Base-by-base conservation (phyloP, 495 filamentous ascomycete genomes). In the Penicillium arizonense region DNA sequence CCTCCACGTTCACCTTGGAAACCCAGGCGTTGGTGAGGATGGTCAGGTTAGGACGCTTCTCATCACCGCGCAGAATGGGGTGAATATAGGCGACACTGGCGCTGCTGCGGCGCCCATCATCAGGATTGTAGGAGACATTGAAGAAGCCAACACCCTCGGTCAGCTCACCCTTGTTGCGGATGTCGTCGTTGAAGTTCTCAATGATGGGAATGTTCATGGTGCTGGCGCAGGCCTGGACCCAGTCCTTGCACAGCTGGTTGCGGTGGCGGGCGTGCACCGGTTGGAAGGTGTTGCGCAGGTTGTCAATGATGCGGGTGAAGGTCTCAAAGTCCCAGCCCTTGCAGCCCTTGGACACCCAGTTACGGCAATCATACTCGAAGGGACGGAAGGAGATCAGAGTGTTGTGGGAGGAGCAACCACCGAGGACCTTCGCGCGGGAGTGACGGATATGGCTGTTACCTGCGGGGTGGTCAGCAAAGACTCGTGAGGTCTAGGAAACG, bases 51-150 rank as follows among this genome's bases (percentile, higher is more conserved):
- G 84, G 80, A 32, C 87, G 75, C 65, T 83, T 85, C 74, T 91
- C 88, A 30, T 87, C 82, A 6, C 87, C 88, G 10, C 81, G 77
- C 30, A 94, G 74, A 50, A 94, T 90, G 18, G 89, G 89, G 61
- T 94, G 89, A 63, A 94, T 89, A 64, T 94, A 94, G 13, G 89
- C 89, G 3, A 94, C 89, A 59, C 82, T 87, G 44, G 89, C 87
- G 64, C 86, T 90, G 75, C 85, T 89, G 39, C 89, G 80, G 51
- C 79, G 80, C 55, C 89, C 88, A 59, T 88, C 80, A 56, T 91
- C 88, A 0, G 89, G 88, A 66, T 91, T 90, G 71, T 91, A 94
- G 28, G 86, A 79, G 33, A 94, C 83, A 37, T 83, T 88, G 78
- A 94, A 91, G 76, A 92, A 94, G 16, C 89, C 89, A 3, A 90